A percentile compares a stretch with the other conserved stretches of the same genome.
phyloP scores from a whole-genome alignment of 192 early-diverging fungal species.

The Phycomyces blakesleeanus region DNA sequence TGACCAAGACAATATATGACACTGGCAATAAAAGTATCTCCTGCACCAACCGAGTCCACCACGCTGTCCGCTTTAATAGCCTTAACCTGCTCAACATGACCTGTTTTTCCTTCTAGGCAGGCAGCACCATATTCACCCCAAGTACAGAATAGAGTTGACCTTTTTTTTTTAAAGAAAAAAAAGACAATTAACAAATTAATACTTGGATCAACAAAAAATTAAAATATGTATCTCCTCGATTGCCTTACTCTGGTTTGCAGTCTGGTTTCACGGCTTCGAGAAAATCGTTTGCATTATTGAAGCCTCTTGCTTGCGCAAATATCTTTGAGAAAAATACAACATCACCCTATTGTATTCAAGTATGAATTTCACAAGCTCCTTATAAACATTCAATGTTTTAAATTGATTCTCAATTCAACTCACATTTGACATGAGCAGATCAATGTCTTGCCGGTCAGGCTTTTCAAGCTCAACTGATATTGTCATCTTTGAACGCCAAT shows the following conservation, averaged over 20 bases:
- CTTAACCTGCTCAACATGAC: conserved; percentile 30
- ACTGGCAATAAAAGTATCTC: conserved; percentile 55
- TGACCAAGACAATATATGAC: conserved; percentile 39
- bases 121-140: conserved; percentile 59
- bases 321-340: conserved; percentile 62
- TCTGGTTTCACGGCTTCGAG: conserved; percentile 5
- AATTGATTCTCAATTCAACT: no score
- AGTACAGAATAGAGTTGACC: conserved; percentile 60
- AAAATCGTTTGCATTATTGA: conserved; percentile 37
- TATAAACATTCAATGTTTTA: neutral
- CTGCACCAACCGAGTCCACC: conserved; percentile 51
- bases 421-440: conserved; percentile 44
- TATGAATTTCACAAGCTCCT: neutral
- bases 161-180: conserved; percentile 5
- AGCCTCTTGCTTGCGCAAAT: conserved; percentile 58
- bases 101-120: conserved; percentile 34
- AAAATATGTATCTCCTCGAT: no score
- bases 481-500: conserved; percentile 45
- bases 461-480: conserved; percentile 72
- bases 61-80: conserved; percentile 22
- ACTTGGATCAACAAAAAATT: neutral
- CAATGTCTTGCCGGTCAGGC: conserved; percentile 55
- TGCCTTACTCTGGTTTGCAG: conserved; percentile 23
- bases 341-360: conserved; percentile 41
- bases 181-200: neutral